Conservation (phyloP, 495 filamentous ascomycete genomes). For the Aspergillus saccharolyticus region DNA sequence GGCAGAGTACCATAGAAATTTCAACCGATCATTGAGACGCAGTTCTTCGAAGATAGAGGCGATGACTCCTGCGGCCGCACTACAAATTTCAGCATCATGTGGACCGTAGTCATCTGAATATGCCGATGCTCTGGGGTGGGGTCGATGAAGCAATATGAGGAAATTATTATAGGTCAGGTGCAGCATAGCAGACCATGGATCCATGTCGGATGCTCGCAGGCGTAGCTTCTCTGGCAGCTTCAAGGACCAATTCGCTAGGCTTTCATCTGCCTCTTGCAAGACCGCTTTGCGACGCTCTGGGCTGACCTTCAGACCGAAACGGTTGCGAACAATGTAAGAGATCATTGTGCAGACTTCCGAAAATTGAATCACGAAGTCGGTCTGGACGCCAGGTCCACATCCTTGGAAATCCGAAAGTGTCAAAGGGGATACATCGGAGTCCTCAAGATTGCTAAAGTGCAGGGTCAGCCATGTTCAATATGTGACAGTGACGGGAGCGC, state of each 20-base stretch:
- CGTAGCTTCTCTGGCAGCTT: conserved; percentile 41
- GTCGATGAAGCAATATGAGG: conserved; percentile 47
- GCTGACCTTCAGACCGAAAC: conserved; percentile 36
- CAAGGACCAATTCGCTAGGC: conserved; percentile 43
- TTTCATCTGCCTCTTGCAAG: conserved; percentile 41
- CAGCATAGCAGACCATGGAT: conserved; percentile 46
- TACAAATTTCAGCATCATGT: conserved; percentile 45
- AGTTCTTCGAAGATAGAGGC: conserved; percentile 47
- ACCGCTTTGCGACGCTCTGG: conserved; percentile 40
- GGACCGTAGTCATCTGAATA: conserved; percentile 43
- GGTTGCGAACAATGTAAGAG: conserved; percentile 40
- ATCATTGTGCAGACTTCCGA: conserved; percentile 45
- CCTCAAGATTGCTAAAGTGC: conserved; percentile 38
- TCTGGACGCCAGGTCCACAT: conserved; percentile 37
- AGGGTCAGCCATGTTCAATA: background rate
- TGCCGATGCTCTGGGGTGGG: conserved; percentile 40
- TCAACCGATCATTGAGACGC: conserved; percentile 44
- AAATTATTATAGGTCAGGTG: conserved; percentile 49
- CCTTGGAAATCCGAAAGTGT: conserved; percentile 44
- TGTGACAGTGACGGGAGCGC: conserved; percentile 4
- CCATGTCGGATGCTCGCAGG: conserved; percentile 41
- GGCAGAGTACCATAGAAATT: conserved; percentile 44
- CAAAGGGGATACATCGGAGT: conserved; percentile 43
- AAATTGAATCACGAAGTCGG: conserved; percentile 43
- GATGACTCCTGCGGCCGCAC: conserved; percentile 43